phyloP scores from a whole-genome alignment of 345 rosid genomes.

The Eucalyptus marginata region DNA sequence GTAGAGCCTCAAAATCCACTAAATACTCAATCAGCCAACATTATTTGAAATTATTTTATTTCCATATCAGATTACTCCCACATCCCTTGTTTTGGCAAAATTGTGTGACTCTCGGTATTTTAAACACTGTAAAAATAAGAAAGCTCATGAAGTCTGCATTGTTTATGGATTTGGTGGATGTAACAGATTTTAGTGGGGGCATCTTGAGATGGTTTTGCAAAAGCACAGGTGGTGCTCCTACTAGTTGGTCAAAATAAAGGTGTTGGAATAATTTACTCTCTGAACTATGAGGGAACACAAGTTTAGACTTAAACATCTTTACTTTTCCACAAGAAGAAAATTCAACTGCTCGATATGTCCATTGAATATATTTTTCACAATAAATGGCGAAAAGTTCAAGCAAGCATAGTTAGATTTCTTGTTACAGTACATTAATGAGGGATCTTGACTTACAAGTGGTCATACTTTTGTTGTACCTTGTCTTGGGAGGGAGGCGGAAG shows the following conservation, averaged over 20 bases:
- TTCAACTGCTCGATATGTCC: not conserved
- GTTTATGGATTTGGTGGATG: not conserved
- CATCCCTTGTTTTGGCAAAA: not conserved
- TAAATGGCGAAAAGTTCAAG: not conserved
- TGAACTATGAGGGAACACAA: not conserved
- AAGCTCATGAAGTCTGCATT: not conserved
- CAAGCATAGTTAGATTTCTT: not conserved
- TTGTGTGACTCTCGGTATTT: not conserved
- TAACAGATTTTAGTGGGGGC: not conserved
- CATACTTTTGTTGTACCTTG: not conserved
- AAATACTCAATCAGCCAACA: not conserved
- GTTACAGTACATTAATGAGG: not conserved
- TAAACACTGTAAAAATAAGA: not conserved
- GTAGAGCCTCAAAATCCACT: not conserved
- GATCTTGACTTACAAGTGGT: not conserved
- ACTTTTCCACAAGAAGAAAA: not conserved
- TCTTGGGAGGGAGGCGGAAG: not conserved
- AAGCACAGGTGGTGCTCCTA: not conserved
- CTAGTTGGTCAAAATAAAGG: not conserved
- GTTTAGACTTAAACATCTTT: not conserved
- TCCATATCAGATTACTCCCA: not conserved
- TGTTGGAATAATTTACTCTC: not conserved
- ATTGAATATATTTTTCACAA: not conserved
- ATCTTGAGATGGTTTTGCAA: not conserved
- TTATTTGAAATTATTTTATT: not conserved